phyloP scores from a whole-genome alignment of 257 asterid genomes.

The Ilex aquifolium region DNA sequence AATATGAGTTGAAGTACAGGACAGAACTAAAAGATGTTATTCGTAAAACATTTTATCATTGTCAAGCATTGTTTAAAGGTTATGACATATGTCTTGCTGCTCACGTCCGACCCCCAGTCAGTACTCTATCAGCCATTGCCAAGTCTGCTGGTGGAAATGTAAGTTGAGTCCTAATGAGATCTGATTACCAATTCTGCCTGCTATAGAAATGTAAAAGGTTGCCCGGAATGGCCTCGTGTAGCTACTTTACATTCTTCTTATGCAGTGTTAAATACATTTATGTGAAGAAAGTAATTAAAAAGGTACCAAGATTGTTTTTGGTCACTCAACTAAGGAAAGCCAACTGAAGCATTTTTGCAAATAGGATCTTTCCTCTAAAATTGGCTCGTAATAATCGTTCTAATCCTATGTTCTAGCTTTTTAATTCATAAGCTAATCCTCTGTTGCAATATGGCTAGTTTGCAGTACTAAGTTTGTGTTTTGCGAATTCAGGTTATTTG shows the following conservation, averaged over 20 bases:
- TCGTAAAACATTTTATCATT: constrained; percentile 47
- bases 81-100: constrained; percentile 63
- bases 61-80: constrained; percentile 61
- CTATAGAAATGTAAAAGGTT: not conserved
- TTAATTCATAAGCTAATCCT: too few species aligned
- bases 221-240: not conserved
- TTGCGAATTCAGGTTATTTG: constrained; percentile 40
- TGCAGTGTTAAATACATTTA: not conserved
- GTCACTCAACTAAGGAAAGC: too few species aligned
- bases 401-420: too few species aligned
- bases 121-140: constrained; percentile 52
- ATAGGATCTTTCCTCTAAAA: too few species aligned
- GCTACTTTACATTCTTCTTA: not conserved
- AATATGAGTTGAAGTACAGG: constrained; percentile 44
- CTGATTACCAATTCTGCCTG: not conserved
- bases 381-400: too few species aligned
- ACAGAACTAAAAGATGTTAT: constrained; percentile 60
- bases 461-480: not conserved
- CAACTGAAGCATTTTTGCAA: too few species aligned
- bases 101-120: constrained; percentile 62
- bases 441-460: too few species aligned
- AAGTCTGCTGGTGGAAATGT: constrained; percentile 85
- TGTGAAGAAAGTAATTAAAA: not conserved
- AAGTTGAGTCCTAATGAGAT: constrained; percentile 23
- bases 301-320: not conserved